phyloP scores from a whole-genome alignment of 2,329 filamentous ascomycete genomes.

The Pseudogymnoascus sp. region DNA sequence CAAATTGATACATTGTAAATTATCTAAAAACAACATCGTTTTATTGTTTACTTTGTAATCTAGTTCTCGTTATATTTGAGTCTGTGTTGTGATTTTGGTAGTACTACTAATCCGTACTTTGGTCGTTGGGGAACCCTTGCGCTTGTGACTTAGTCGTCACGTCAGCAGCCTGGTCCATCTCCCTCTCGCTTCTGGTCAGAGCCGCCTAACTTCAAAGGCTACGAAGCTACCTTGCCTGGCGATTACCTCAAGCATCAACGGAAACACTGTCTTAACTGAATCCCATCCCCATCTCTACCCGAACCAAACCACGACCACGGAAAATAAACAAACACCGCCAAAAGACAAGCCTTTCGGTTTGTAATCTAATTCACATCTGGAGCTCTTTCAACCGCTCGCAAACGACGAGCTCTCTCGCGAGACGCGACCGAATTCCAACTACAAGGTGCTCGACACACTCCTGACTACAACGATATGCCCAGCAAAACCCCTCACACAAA shows the following conservation, averaged over 20 bases:
- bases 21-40: not conserved
- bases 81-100: not conserved
- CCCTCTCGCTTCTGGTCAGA: constrained; percentile 4
- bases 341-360: constrained; percentile 1
- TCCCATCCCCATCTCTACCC: not conserved
- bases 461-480: constrained; percentile 44
- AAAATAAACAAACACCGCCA: not conserved
- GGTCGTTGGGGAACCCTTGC: constrained; percentile 6
- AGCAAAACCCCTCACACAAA: constrained; percentile 61
- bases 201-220: constrained; percentile 9
- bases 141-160: not conserved
- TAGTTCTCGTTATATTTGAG: not conserved
- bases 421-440: constrained; percentile 3
- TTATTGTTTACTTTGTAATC: constrained; percentile 2
- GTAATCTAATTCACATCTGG: constrained; percentile 1
- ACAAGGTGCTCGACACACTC: constrained; percentile 2
- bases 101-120: not conserved
- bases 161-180: constrained; percentile 6
- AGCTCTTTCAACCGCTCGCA: not conserved
- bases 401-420: constrained; percentile 8
- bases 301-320: not conserved
- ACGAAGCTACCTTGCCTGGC: constrained; percentile 8
- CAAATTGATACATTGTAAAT: not conserved
- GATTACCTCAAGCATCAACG: constrained; percentile 10
- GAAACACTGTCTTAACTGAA: not conserved